Base-by-base conservation (phyloP, 2,329 filamentous ascomycete genomes). In the Dactylellina haptotyla region DNA sequence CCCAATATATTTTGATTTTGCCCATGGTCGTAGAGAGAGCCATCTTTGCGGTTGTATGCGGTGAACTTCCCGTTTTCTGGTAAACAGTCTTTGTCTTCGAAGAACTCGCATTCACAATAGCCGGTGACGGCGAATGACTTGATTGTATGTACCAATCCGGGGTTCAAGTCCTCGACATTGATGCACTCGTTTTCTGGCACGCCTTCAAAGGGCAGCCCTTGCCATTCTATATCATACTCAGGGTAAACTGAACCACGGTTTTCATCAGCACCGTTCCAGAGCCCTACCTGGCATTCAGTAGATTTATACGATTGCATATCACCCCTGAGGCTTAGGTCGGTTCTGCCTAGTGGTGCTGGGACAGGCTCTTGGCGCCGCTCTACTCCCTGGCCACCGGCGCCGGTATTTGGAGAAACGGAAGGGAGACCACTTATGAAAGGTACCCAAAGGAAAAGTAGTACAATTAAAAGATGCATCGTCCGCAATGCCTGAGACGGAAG, bases 21-120 rank as follows among this genome's bases (percentile, higher is more conserved):
- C 10, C 26, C 48, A 16, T 2, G 32, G n/a, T 34, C 4, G 16
- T 26, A 10, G 9, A 28, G 34, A 3, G 20, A 20, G 8, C 46
- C 46, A 26, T 50, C 46, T 10, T 25, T 12, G 8, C 46, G 46
- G 25, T 50, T 50, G 14, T 28, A 50, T 9, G 46, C 46, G 26
- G 46, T 14, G 14, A 50, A 50, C n/a, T 6, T 5, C 6, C 46
- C 20, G 10, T 12, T 26, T 50, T 10, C 41, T 8, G 16, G 12
- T 4, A 25, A n/a, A 30, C 48, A 53, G 37, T 37, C 48, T 10
- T 32, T 9, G 16, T 28, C 16, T 3, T 53, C 28, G 48, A 16
- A 66, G 26, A 66, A 66, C 10, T 50, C 41, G 18, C 54, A 58
- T 32, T 58, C 54, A 25, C 54, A 58, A 26, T 43, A 58, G 3